Base-by-base conservation (phyloP, 345 rosid species). In the Salix brachista region DNA sequence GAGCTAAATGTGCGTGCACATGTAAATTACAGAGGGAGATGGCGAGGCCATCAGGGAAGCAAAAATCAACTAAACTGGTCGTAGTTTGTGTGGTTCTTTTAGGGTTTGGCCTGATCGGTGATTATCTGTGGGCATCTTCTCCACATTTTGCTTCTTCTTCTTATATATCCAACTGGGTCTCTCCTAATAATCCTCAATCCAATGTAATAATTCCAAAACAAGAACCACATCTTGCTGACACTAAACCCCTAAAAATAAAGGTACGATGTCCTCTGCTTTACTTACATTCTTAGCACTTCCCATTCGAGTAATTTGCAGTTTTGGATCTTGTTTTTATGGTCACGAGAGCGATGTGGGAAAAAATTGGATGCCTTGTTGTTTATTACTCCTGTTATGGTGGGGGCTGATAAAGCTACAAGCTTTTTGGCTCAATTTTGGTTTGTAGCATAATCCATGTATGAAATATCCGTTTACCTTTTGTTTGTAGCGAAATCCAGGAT, bases 81-180 rank as follows among this genome's bases (percentile, higher is more conserved):
- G 46, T 85, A 71, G 76, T 78, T 9, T 85, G 84, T 70, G 83
- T 90, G 34, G 77, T 74, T 17, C 73, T 91, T 64, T 44, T 95
- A 52, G 91, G 90, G 30, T 74, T 83, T 37, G 96, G 92, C 23
- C 87, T 93, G 67, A 42, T 93, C 54, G 91, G 90, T 6, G 91
- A 92, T 83, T 90, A 88, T 74, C 78, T 91, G n/a, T 92, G 99
- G 97, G 97, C 93, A 71, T 90, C 97, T 75, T 88, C 94, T 77
- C 86, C 91, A 14, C 86, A 79, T 26, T 88, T 89, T 84, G 64
- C 68, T 4, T 76, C 88, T 70, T 75, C 89, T 70, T 44, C 83
- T 71, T 77, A 80, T 37, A 41, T 79, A 37, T 71, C 83, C 77
- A 56, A 72, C 3, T 48, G 78, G 75, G 71, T 84, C 48, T 69